Evolutionary conservation across 2,329 filamentous ascomycete genomes (phyloP).

Genomic region (Aplosporella prunicola): DNA sequence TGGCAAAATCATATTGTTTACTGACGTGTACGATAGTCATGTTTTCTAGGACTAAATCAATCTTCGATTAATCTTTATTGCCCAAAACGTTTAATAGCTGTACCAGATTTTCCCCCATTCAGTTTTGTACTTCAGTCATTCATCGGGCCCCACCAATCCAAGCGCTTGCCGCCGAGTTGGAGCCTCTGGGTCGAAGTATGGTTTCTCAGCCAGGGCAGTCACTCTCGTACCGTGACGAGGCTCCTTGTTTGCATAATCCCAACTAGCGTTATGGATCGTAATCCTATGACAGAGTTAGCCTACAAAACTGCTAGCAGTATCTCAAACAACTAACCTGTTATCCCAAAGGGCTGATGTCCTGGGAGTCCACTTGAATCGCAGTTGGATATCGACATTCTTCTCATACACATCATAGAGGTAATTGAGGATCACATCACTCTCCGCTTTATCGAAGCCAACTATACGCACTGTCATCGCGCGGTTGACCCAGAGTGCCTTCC

Average conservation of each 20-base stretch:
- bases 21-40: too few relatives aligned
- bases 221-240: slow-evolving; percentile 64
- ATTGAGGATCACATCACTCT: slow-evolving; percentile 58
- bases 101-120: neutral
- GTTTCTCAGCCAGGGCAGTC: slow-evolving; percentile 61
- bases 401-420: slow-evolving; percentile 63
- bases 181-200: slow-evolving; percentile 54
- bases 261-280: slow-evolving; percentile 65
- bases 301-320: neutral
- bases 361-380: slow-evolving; percentile 62
- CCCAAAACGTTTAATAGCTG: too few relatives aligned
- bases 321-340: slow-evolving; percentile 45
- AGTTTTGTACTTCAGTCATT: slow-evolving; percentile 19
- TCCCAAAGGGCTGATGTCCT: slow-evolving; percentile 61
- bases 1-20: too few relatives aligned
- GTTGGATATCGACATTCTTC: slow-evolving; percentile 60
- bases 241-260: slow-evolving; percentile 60
- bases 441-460: slow-evolving; percentile 57
- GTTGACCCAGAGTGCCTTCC: slow-evolving; percentile 67
- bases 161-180: slow-evolving; percentile 58
- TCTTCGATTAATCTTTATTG: too few relatives aligned
- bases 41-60: too few relatives aligned
- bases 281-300: slow-evolving; percentile 36
- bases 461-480: slow-evolving; percentile 59
- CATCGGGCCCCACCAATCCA: slow-evolving; percentile 51